Evolutionary conservation across 495 filamentous ascomycete genomes (phyloP), one percentile per base, ranked within the genome.

Genomic region (Choiromyces venosus): DNA sequence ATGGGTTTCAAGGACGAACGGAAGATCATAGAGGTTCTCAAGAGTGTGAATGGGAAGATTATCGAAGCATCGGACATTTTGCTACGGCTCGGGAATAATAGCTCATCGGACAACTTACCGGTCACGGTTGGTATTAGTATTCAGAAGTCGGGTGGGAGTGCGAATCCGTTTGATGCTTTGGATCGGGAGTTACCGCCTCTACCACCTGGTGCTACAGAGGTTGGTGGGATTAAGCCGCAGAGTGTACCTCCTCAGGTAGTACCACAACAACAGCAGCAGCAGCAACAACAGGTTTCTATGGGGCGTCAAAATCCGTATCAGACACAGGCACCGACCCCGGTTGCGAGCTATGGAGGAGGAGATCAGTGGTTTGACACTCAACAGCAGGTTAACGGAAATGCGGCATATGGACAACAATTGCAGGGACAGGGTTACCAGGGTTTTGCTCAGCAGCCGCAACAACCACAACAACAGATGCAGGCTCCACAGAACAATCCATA

Each of bases 1-100:
- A 97, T 98, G 95, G 95, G 95, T 1, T 99, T 99, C 78, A 86
- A 82, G 40, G 93, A 99, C 80, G 91, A 94, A 44, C 89, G 89
- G 73, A 87, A 91, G 65, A 98, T 96, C 76, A 83, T 88, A 18
- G 88, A 89, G 70, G 89, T 97, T 36, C 83, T 99, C 37, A 91
- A 92, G 73, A 90, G 91, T 16, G 85, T 93, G 9, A 86, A 89
- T 72, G 95, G 96, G 2, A 93, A 96, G 78, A 76, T 99, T 56
- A 91, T 96, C 71, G 91, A 89, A 79, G 86, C 93, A 0, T 87
- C 97, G 39, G 94, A 97, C 81, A 89, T 93, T 21, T 81, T 99
- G 79, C 86, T 92, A 16, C 86, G 92, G 18, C 52, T 80, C 10
- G 80, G 77, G 38, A 61, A 61, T 19, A 69, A 84, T 44, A 76